phyloP scores from a whole-genome alignment of 192 early-diverging fungal species.

The Coemansia sp. region DNA sequence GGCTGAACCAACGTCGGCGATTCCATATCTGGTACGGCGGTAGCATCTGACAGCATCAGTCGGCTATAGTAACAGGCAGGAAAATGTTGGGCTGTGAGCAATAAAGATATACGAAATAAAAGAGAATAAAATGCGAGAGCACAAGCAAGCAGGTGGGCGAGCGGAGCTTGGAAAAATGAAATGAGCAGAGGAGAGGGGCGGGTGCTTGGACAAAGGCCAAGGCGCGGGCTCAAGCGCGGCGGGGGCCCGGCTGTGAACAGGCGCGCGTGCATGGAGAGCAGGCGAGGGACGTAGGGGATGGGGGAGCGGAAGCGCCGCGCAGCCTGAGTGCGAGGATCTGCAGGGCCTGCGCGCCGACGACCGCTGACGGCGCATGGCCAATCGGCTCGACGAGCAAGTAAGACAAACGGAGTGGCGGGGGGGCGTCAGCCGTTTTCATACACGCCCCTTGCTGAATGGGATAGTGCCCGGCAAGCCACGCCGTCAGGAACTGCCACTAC shows the following conservation, averaged over 20 bases:
- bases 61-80: not conserved
- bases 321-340: constrained; percentile 5
- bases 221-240: not conserved
- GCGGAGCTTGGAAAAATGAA: constrained; percentile 8
- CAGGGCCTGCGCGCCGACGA: constrained; percentile 5
- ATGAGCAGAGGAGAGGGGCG: not conserved
- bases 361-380: constrained; percentile 12
- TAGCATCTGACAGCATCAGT: constrained; percentile 10
- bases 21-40: not conserved
- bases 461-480: constrained; percentile 14
- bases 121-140: not conserved
- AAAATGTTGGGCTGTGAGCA: not conserved
- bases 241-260: constrained; percentile 7
- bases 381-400: constrained; percentile 2
- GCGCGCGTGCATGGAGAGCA: constrained; percentile 4
- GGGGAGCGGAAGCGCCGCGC: constrained; percentile 5
- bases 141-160: not conserved
- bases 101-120: not conserved
- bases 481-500: constrained; percentile 6
- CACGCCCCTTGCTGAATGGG: constrained; percentile 14
- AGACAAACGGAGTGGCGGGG: constrained; percentile 4
- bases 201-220: constrained; percentile 4
- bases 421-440: constrained; percentile 14
- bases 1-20: not conserved
- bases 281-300: not conserved